Percentiles rank a stretch among this genome's conserved stretches.
These are phyloP conservation scores for Hypoxylon sp. DNA, from an alignment of 2,329 filamentous ascomycete species.

Conservation along the genomic window DNA sequence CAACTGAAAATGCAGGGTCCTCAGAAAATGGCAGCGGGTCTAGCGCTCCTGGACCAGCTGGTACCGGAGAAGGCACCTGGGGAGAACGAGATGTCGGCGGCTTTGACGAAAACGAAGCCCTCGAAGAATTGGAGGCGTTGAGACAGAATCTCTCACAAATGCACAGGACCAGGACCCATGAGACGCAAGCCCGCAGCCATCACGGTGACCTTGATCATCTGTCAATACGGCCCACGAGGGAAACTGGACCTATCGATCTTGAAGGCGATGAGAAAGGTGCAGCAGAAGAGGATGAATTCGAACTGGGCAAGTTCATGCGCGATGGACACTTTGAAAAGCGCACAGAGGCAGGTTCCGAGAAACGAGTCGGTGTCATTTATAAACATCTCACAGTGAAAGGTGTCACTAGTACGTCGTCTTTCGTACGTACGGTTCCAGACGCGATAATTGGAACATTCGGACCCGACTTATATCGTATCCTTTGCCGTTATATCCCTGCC, in stretches of 20 bases:
- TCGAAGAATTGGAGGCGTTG: conserved; percentile 57
- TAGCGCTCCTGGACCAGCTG: conserved; percentile 12
- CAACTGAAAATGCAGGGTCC: conserved; percentile 12
- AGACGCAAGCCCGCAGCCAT: conserved; percentile 50
- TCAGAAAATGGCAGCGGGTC: conserved; percentile 32
- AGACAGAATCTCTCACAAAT: conserved; percentile 56
- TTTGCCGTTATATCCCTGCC: conserved; percentile 61
- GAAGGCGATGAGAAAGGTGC: conserved; percentile 55
- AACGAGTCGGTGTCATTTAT: conserved; percentile 84
- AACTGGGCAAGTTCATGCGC: conserved; percentile 78
- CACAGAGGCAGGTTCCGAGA: conserved; percentile 75
- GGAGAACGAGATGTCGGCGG: conserved; percentile 57
- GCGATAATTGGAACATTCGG: conserved; percentile 85
- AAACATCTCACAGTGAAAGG: conserved; percentile 83
- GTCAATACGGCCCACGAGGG: conserved; percentile 33
- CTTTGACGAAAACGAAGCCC: conserved; percentile 55
- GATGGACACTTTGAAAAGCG: conserved; percentile 84
- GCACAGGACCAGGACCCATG: conserved; percentile 56
- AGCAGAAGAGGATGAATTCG: conserved; percentile 73
- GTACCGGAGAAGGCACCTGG: conserved; percentile 54
- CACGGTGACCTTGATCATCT: conserved; percentile 24
- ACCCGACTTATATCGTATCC: conserved; percentile 79
- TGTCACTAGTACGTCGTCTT: conserved; percentile 74
- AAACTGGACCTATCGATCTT: conserved; percentile 54
- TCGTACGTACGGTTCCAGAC: conserved; percentile 80